These are phyloP conservation scores for Rubia peregrina DNA, from an alignment of 305 asterid genomes.

Conservation along the genomic window DNA sequence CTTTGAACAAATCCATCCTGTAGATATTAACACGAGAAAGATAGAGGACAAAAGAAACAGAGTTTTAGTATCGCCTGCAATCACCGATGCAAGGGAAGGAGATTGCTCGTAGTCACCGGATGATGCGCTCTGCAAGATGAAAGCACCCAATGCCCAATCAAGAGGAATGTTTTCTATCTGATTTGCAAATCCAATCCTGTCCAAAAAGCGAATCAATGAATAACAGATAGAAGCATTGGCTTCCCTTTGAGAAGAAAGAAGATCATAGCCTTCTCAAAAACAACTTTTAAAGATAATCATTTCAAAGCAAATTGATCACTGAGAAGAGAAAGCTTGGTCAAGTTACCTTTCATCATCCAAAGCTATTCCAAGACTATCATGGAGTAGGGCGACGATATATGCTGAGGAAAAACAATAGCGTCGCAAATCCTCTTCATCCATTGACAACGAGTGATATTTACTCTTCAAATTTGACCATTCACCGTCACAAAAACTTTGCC, in stretches of 20 bases:
- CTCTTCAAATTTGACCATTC: slow-evolving; percentile 70
- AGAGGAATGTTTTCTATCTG: slow-evolving; percentile 69
- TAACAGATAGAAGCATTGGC: neutral
- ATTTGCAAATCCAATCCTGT: slow-evolving; percentile 81
- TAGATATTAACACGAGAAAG: slow-evolving; percentile 32
- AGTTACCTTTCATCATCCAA: slow-evolving; percentile 63
- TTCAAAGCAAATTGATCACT: neutral
- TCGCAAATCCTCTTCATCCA: slow-evolving; percentile 66
- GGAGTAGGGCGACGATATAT: slow-evolving; percentile 85
- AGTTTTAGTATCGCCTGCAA: slow-evolving; percentile 34
- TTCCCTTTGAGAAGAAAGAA: neutral
- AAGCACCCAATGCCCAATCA: slow-evolving; percentile 97
- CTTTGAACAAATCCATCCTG: slow-evolving; percentile 42
- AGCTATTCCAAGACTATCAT: slow-evolving; percentile 91
- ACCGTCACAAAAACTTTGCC: slow-evolving; percentile 74
- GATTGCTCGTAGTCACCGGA: slow-evolving; percentile 34
- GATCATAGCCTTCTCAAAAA: no score
- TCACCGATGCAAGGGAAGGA: slow-evolving; percentile 30
- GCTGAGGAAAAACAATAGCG: slow-evolving; percentile 98
- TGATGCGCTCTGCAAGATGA: slow-evolving; percentile 57
- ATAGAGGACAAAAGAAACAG: slow-evolving; percentile 39
- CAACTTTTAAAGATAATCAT: no score
- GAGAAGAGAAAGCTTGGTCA: no score
- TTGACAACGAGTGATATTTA: slow-evolving; percentile 44
- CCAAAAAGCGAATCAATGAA: slow-evolving; percentile 11